A percentile compares a stretch with the other conserved stretches of the same genome.
These are phyloP conservation scores for Schwanniomyces occidentalis DNA, from an alignment of 805 yeast species.

Conservation along the genomic window DNA sequence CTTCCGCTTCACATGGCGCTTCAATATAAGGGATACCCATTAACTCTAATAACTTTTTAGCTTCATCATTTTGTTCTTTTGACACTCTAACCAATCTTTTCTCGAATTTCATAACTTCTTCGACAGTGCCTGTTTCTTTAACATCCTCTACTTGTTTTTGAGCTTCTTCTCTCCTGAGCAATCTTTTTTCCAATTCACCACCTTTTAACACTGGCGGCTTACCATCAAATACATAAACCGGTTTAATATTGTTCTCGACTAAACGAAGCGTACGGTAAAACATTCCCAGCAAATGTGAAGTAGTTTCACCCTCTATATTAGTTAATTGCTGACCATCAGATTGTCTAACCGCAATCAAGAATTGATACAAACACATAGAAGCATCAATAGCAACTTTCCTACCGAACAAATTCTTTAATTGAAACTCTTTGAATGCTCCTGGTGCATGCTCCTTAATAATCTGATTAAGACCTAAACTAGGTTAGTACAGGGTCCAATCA, in stretches of 20 bases:
- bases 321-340: slow-evolving; percentile 94
- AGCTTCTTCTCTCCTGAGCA: slow-evolving; percentile 80
- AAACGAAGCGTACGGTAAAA: slow-evolving; percentile 89
- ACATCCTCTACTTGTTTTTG: slow-evolving; percentile 69
- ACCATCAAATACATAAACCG: slow-evolving; percentile 96
- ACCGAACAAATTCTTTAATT: slow-evolving; percentile 85
- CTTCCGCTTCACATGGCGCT: slow-evolving; percentile 99
- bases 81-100: slow-evolving; percentile 89
- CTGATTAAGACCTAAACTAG: slow-evolving; percentile 70
- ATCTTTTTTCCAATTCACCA: slow-evolving; percentile 87
- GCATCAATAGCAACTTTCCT: slow-evolving; percentile 97
- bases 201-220: slow-evolving; percentile 94
- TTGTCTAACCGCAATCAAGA: slow-evolving; percentile 93
- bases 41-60: slow-evolving; percentile 69
- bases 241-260: slow-evolving; percentile 92
- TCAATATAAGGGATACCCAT: slow-evolving; percentile 96
- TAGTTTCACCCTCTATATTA: slow-evolving; percentile 85
- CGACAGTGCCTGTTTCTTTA: slow-evolving; percentile 77
- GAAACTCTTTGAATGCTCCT: slow-evolving; percentile 68
- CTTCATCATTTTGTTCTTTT: slow-evolving; percentile 90
- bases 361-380: slow-evolving; percentile 96
- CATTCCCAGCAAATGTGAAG: slow-evolving; percentile 94
- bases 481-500: slow-evolving; percentile 13
- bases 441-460: slow-evolving; percentile 91
- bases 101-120: slow-evolving; percentile 73